Evolutionary conservation across 805 yeast genomes (phyloP).

Genomic region (Kluyveromyces aestuarii): DNA sequence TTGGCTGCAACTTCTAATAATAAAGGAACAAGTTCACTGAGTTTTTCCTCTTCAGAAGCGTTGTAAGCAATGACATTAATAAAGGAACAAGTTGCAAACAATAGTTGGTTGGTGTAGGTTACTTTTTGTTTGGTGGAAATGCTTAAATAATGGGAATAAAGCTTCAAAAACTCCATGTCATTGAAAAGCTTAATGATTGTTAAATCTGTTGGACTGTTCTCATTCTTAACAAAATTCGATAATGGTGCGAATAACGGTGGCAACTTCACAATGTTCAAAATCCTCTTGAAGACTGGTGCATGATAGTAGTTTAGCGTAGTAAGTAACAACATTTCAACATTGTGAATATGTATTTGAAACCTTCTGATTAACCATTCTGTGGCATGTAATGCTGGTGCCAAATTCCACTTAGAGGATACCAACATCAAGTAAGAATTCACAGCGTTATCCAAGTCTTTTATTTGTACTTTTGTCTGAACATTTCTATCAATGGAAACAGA

Average conservation of each 20-base stretch:
- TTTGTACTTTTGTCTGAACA: slow-evolving; percentile 71
- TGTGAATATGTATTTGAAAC: slow-evolving; percentile 74
- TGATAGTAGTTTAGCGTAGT: slow-evolving; percentile 75
- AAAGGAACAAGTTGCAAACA: slow-evolving; percentile 66
- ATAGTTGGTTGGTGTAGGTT: slow-evolving; percentile 58
- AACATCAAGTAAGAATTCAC: slow-evolving; percentile 66
- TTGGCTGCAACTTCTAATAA: slow-evolving; percentile 51
- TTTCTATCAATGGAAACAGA: slow-evolving; percentile 73
- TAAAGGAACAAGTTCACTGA: slow-evolving; percentile 45
- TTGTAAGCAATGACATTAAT: slow-evolving; percentile 58
- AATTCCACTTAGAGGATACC: slow-evolving; percentile 65
- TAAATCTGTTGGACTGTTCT: slow-evolving; percentile 52
- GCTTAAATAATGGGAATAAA: slow-evolving; percentile 48
- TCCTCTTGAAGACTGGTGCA: slow-evolving; percentile 62
- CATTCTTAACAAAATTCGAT: slow-evolving; percentile 52
- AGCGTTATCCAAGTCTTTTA: slow-evolving; percentile 63
- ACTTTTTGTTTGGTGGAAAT: slow-evolving; percentile 41
- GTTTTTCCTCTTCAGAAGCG: slow-evolving; percentile 32
- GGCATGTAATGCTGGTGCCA: slow-evolving; percentile 70
- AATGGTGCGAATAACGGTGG: slow-evolving; percentile 80
- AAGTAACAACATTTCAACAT: slow-evolving; percentile 62
- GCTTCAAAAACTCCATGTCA: slow-evolving; percentile 57
- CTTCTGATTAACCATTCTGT: slow-evolving; percentile 94
- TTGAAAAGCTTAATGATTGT: slow-evolving; percentile 67
- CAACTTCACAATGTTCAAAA: slow-evolving; percentile 61